Evolutionary conservation across 306 rosid species (phyloP).

Genomic region (Malus asiatica): DNA sequence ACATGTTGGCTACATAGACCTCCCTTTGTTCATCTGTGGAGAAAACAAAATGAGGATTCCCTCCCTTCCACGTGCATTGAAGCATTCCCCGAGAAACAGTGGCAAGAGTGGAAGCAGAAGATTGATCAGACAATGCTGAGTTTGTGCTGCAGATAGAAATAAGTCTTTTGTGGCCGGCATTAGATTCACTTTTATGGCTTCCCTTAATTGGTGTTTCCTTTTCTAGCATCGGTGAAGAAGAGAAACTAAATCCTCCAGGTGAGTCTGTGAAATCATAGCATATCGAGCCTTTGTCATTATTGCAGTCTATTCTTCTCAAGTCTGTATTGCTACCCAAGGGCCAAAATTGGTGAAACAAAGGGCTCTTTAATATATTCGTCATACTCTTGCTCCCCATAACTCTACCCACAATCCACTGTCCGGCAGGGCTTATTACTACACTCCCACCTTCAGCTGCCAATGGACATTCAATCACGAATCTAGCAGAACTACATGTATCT

Average conservation of each 20-base stretch:
- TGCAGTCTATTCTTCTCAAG: conserved; percentile 30
- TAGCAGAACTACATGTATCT: conserved; percentile 27
- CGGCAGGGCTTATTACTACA: conserved; percentile 30
- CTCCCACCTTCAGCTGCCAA: conserved; percentile 16
- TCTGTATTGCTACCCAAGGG: conserved; percentile 32
- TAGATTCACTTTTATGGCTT: conserved; percentile 35
- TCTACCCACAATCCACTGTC: conserved; percentile 51
- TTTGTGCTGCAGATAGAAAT: conserved; percentile 55
- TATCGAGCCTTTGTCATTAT: conserved; percentile 39
- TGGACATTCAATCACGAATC: conserved; percentile 31
- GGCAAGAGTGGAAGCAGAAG: conserved; percentile 36
- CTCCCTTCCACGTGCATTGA: conserved; percentile 80
- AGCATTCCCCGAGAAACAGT: conserved; percentile 74
- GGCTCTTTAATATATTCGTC: conserved; percentile 66
- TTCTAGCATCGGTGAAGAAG: conserved; percentile 37
- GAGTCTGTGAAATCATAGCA: conserved; percentile 44
- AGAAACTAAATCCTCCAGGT: conserved; percentile 27
- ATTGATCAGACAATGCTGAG: conserved; percentile 44
- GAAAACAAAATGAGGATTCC: conserved; percentile 73
- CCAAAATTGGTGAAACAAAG: conserved; percentile 49
- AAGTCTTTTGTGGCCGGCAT: conserved; percentile 34
- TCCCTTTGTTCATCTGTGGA: conserved; percentile 71
- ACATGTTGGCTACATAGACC: conserved; percentile 54
- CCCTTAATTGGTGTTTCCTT: conserved; percentile 26
- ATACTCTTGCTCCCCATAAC: conserved; percentile 92